Evolutionary conservation across 2,329 filamentous ascomycete species (phyloP), one percentile per base, ranked within the genome.

Genomic region (Colletotrichum sp.): DNA sequence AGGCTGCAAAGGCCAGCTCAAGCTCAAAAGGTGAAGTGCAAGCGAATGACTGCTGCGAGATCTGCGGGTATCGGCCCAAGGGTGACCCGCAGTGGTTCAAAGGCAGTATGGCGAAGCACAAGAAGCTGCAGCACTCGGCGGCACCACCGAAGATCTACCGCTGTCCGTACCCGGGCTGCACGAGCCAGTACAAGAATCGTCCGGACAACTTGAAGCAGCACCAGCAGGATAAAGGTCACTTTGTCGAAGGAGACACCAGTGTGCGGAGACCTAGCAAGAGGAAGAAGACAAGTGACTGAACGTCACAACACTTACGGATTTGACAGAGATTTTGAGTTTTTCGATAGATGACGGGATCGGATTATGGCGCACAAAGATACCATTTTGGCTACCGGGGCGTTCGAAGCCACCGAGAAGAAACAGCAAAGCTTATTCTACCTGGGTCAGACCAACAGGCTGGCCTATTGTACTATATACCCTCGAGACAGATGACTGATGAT

Each of bases 81-180:
- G 90, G 90, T 6, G 86, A 90, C 65, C 89, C 89, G n/a, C 85
- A 88, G 73, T 91, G 90, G 90, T 91, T 91, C 79, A 87, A 87
- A 60, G 89, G 89, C 8, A 90, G 88, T 80, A 90, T 91, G 89
- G 86, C 89, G 65, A 91, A 91, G 81, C 90, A 91, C 80, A 90
- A 85, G 83, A 90, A 88, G 80, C 83, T 88, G 74, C 87, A 90
- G 80, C 90, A 91, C 81, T 87, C 88, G 66, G 82, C 82, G 15
- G 85, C 83, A 4, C 88, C 88, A 43, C 87, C 88, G 9, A 84
- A 85, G 75, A 89, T 91, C 60, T 91, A 89, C 81, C 85, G 85
- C 75, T 91, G 90, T 76, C 85, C 86, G 4, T 91, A 81, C 65
- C 89, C 89, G 4, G 89, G 88, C 4, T 91, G 90, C 79, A 87